Evolutionary conservation across 441 rosid species (phyloP).

Genomic region (Erodium chrysanthum): DNA sequence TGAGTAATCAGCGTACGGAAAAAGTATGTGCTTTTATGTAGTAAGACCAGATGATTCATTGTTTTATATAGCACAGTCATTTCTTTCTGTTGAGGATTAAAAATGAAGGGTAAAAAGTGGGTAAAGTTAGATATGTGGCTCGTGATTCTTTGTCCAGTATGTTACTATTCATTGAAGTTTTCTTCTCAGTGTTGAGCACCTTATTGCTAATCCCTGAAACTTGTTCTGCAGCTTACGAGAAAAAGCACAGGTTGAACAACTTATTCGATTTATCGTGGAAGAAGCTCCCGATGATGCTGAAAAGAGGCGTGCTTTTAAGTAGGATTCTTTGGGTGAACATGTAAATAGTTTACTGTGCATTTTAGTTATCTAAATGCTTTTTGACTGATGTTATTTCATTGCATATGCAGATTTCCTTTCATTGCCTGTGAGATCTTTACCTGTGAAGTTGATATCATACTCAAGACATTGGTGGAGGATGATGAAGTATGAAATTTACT

Average conservation of each 20-base stretch:
- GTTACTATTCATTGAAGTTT: neutral
- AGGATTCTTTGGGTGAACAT: slow-evolving; percentile 20
- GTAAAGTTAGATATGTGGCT: neutral
- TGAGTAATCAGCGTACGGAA: neutral
- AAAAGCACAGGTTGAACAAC: slow-evolving; percentile 58
- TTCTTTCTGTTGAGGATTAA: neutral
- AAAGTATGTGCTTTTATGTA: neutral
- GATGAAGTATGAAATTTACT: slow-evolving; percentile 18
- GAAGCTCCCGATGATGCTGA: slow-evolving; percentile 55
- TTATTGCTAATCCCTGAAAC: slow-evolving; percentile 4
- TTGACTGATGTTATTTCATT: slow-evolving; percentile 15
- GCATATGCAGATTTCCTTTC: slow-evolving; percentile 45
- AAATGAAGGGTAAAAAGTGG: neutral
- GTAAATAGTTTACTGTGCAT: slow-evolving; percentile 12
- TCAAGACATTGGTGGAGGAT: slow-evolving; percentile 60
- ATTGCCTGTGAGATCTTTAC: slow-evolving; percentile 64
- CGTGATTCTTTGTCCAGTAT: neutral
- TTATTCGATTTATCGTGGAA: slow-evolving; percentile 48
- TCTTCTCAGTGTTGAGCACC: neutral
- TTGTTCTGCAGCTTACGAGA: slow-evolving; percentile 47
- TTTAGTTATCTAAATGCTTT: slow-evolving; percentile 17
- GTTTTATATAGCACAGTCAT: neutral
- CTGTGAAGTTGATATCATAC: slow-evolving; percentile 71
- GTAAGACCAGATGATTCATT: neutral
- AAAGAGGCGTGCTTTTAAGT: slow-evolving; percentile 52